Evolutionary conservation across 192 early-diverging fungal species (phyloP).

Genomic region (Mortierella hygrophila): DNA sequence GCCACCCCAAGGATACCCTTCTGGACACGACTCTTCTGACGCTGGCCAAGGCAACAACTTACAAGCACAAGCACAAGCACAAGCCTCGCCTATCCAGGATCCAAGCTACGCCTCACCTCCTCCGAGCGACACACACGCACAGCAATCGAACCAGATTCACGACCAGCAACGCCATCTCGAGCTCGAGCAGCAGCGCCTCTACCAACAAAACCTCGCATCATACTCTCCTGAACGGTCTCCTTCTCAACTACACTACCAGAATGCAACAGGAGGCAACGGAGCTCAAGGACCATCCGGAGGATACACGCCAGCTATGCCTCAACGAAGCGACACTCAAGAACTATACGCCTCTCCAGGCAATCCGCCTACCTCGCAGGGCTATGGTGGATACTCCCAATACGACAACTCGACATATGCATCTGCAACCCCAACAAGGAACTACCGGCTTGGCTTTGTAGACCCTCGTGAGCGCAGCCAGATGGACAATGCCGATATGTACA

Average conservation of each 20-base stretch:
- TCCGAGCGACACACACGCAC: not conserved
- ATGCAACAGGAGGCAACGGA: conserved; percentile 9
- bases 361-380: not conserved
- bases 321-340: conserved; percentile 32
- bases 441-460: conserved; percentile 42
- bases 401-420: conserved; percentile 30
- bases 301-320: conserved; percentile 10
- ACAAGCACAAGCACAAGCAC: not conserved
- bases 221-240: conserved; percentile 31
- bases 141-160: conserved; percentile 33
- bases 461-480: conserved; percentile 34
- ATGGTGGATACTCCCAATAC: conserved; percentile 25
- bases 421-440: conserved; percentile 23
- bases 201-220: conserved; percentile 45
- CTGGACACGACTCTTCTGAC: conserved; percentile 1
- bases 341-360: conserved; percentile 20
- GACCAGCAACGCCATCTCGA: conserved; percentile 48
- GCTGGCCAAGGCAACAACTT: conserved; percentile 4
- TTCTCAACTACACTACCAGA: conserved; percentile 27
- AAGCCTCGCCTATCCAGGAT: conserved; percentile 8
- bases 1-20: conserved; percentile 4
- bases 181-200: conserved; percentile 45
- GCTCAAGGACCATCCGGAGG: not conserved
- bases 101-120: not conserved
- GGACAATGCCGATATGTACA: conserved; percentile 35